Evolutionary conservation across 225 moss, liverwort and hornwort genomes (phyloP).

Genomic region (Ulota crispa): DNA sequence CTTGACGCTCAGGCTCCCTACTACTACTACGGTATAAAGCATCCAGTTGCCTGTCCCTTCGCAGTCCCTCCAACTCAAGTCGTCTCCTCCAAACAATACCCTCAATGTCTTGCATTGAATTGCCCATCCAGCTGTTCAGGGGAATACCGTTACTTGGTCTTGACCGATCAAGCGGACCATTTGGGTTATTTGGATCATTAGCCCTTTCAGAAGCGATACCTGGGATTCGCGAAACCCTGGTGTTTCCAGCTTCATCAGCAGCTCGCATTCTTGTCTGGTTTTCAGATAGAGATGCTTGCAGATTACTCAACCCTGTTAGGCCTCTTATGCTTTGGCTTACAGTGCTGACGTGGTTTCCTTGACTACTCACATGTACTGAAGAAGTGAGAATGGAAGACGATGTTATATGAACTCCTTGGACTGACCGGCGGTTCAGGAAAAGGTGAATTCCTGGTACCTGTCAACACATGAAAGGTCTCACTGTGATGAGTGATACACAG

Average conservation of each 20-base stretch:
- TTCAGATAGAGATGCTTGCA: conserved; percentile 34
- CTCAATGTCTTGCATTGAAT: conserved; percentile 38
- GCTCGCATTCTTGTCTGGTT: conserved; percentile 29
- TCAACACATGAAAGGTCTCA: conserved; percentile 5
- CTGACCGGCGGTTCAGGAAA: conserved; percentile 69
- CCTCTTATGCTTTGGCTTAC: conserved; percentile 49
- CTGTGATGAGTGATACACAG: neutral
- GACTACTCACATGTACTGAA: conserved; percentile 67
- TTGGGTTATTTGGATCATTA: conserved; percentile 12
- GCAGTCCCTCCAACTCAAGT: conserved; percentile 28
- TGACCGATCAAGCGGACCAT: conserved; percentile 24
- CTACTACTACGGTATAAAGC: conserved; percentile 30
- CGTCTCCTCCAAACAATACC: conserved; percentile 44
- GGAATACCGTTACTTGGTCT: conserved; percentile 30
- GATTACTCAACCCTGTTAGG: conserved; percentile 36
- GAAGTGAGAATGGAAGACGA: conserved; percentile 83
- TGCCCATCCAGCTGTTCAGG: conserved; percentile 43
- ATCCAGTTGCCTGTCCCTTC: conserved; percentile 37
- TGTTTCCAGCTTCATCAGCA: conserved; percentile 37
- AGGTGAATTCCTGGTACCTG: conserved; percentile 87
- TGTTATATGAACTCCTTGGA: conserved; percentile 82
- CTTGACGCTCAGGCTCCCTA: conserved; percentile 37
- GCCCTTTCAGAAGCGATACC: conserved; percentile 23
- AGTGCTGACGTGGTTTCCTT: conserved; percentile 46
- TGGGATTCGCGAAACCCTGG: conserved; percentile 25